Evolutionary conservation across 2,329 filamentous ascomycete genomes (phyloP), one percentile per base, ranked within the genome.

Genomic region (Fusarium humuli): DNA sequence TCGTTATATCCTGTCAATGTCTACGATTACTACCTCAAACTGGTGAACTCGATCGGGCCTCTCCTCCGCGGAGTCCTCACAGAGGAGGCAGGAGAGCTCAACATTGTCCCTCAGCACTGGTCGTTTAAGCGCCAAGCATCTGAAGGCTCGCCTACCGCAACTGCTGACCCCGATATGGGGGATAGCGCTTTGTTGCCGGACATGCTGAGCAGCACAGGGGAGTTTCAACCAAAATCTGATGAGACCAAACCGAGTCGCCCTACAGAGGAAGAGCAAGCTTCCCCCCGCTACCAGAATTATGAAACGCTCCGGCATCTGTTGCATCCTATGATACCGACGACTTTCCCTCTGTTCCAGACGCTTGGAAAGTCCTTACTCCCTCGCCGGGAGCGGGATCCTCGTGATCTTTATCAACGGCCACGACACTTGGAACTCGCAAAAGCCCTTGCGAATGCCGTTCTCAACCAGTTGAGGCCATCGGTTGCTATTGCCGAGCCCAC

Each of bases 301-400:
- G 89, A 92, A 76, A 91, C 88, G 14, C 84, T 98, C 46, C 88
- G 91, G 40, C 91, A 90, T 71, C 83, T 98, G 13, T 85, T 98
- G 14, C 91, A 92, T 74, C 91, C 93, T 34, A 87, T 97, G 73
- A 90, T 94, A 23, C 90, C 90, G 11, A 91, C 91, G 5, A 91
- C 94, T n/a, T 92, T 93, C 20, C 91, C 92, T 1, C 92, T 98
- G 72, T 92, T 97, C 77, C 93, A 97, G 75, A 91, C 90, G 2
- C 83, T 98, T 45, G 95, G 95, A 14, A 96, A 94, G 78, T 88
- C 92, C 18, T 83, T 98, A 23, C 85, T 97, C 6, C 89, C 90
- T 45, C 92, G 93, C 62, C 89, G 94, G 52, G 89, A 89, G 67
- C 71, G 75, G 32, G 76, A 77, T 29, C 77, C 79, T 40, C 85